These are phyloP conservation scores for Lantana camara DNA, from an alignment of 257 asterid genomes.

Conservation along the genomic window DNA sequence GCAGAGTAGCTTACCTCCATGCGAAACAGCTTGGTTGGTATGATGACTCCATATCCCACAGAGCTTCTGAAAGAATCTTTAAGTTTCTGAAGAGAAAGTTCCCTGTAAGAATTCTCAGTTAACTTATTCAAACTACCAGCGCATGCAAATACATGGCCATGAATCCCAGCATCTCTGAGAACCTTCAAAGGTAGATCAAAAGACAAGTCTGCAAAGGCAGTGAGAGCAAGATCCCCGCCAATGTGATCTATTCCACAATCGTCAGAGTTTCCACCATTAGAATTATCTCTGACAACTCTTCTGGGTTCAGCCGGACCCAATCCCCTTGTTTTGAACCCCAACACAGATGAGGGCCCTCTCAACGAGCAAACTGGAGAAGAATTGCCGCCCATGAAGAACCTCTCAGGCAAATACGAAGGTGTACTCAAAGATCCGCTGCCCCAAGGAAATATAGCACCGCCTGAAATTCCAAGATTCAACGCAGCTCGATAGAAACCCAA, in stretches of 20 bases:
- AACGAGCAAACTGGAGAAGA: conserved; percentile 81
- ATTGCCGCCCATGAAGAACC: conserved; percentile 92
- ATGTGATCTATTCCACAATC: conserved; percentile 63
- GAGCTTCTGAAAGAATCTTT: conserved; percentile 79
- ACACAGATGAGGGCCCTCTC: conserved; percentile 82
- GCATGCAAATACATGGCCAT: conserved; percentile 88
- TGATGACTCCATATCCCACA: conserved; percentile 73
- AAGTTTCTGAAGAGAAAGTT: conserved; percentile 55
- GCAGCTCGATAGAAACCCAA: conserved; percentile 82
- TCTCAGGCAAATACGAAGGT: conserved; percentile 73
- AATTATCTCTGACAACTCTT: conserved; percentile 48
- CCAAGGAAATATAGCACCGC: conserved; percentile 84
- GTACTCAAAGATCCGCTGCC: conserved; percentile 61
- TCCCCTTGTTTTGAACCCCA: conserved; percentile 92
- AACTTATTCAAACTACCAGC: conserved; percentile 84
- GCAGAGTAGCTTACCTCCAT: conserved; percentile 72
- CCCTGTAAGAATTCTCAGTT: conserved; percentile 62
- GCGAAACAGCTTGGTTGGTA: conserved; percentile 86
- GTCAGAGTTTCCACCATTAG: conserved; percentile 41
- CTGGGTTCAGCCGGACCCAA: conserved; percentile 91
- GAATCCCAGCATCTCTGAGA: conserved; percentile 83
- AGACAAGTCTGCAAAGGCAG: conserved; percentile 89
- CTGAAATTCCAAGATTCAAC: conserved; percentile 75
- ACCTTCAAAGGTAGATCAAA: conserved; percentile 88
- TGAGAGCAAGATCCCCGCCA: conserved; percentile 94